phyloP scores from a whole-genome alignment of 441 rosid genomes.

The Euphorbia schlechtendalii region DNA sequence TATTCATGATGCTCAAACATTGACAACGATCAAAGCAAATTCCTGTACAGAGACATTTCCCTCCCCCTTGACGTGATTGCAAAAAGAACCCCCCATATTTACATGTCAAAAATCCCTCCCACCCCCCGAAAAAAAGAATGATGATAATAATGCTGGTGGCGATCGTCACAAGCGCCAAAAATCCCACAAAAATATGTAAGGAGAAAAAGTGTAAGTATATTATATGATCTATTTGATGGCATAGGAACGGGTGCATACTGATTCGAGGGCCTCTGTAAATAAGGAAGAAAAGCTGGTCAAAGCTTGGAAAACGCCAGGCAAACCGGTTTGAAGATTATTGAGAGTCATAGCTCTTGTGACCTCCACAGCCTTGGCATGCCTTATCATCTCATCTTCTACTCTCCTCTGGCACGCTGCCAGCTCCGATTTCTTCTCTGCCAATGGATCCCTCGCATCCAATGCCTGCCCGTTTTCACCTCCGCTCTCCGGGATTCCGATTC shows the following conservation, averaged over 20 bases:
- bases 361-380: slow-evolving; percentile 77
- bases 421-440: slow-evolving; percentile 72
- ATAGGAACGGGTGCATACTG: slow-evolving; percentile 69
- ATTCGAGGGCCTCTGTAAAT: slow-evolving; percentile 54
- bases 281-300: slow-evolving; percentile 74
- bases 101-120: slow-evolving; percentile 28
- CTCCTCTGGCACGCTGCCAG: slow-evolving; percentile 76
- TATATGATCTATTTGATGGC: slow-evolving; percentile 46
- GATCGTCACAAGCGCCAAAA: slow-evolving; percentile 23
- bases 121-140: not conserved
- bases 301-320: slow-evolving; percentile 92
- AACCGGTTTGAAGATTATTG: slow-evolving; percentile 81
- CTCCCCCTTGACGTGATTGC: slow-evolving; percentile 4
- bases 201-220: not conserved
- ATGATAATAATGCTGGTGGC: not conserved
- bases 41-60: slow-evolving; percentile 35
- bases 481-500: slow-evolving; percentile 64
- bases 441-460: slow-evolving; percentile 84
- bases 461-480: slow-evolving; percentile 54
- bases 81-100: slow-evolving; percentile 24
- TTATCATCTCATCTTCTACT: slow-evolving; percentile 87
- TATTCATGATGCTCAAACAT: slow-evolving; percentile 22
- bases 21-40: slow-evolving; percentile 24
- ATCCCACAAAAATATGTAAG: slow-evolving; percentile 26
- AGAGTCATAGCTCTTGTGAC: slow-evolving; percentile 85